Base-by-base conservation (phyloP, 331 rosid species). In the Phaseolus coccineus region DNA sequence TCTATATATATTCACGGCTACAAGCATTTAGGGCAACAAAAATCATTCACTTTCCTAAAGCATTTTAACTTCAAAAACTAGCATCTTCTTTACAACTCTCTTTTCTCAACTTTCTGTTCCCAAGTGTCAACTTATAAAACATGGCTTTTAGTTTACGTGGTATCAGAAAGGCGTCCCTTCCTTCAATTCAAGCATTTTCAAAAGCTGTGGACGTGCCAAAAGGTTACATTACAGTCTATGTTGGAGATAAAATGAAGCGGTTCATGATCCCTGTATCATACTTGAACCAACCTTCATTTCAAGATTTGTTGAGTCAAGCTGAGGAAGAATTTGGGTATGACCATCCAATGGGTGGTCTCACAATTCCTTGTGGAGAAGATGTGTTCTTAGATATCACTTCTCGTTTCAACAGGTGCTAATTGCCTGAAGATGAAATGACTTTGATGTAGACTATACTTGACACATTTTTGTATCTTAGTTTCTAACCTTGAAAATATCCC, bases 201-300 rank as follows among this genome's bases (percentile, higher is more conserved):
- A 82, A 74, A 37, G 71, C 2, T 8, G 0, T 39, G 2, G 72
- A 65, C 2, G 77, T 87, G 8, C 80, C 88, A n/a, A 91, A 85
- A 59, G 86, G 91, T 35, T 82, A 58, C 30, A 56, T 87, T 51
- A 91, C 75, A 4, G 83, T 88, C 15, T 87, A 83, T 46, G 81
- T 81, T 62, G 86, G 92, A 52, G 82, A 86, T 25, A 57, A 85
- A 37, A 71, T 40, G 69, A 83, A 79, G 84, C 19, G 90, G 22
- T 85, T 88, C 51, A 39, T 81, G 58, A 50, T 88, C 5, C 83
- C 83, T 0, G 8, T 79, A 71, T 76, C 89, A 51, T 66, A 76
- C 71, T 79, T 82, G 82, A 82, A 71, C 62, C 74, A 86, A 57
- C 25, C 84, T 28, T 67, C 78, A 58, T 82, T 86, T 65, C 82